Evolutionary conservation across 1,284 basidiomycete species (phyloP), one percentile per base, ranked within the genome.

Genomic region (Leccinum fuscescens): DNA sequence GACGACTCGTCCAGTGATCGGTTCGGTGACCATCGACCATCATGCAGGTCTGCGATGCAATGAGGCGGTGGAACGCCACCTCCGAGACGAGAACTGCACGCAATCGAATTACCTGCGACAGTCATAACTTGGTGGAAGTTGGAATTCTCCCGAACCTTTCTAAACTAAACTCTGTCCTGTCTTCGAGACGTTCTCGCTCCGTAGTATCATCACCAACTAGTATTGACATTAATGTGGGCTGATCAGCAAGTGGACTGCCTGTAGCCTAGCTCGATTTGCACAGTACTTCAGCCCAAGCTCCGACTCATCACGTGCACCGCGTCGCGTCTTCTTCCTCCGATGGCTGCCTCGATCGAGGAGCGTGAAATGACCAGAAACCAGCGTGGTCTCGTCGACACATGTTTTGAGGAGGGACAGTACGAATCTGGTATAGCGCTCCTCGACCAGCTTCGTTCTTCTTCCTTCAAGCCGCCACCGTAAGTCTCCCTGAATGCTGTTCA

Each of bases 401-500:
- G 84, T 62, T 83, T 91, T 42, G 89, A 91, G 65, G 89, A 91
- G 69, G 84, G 84, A 17, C 86, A 90, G 63, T 89, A 87, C 64
- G 82, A 87, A 63, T 77, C 82, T 7, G 89, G 84, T 1, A 85
- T 89, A 27, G 73, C 78, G 9, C 71, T 82, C 17, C 78, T 91
- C 0, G 82, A 84, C 61, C 83, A 86, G 59, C 72, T 90, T 5
- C 82, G 85, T 56, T 82, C 82, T 3, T 68, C 79, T n/a, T 74
- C 77, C 22, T 79, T 78, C 70, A 82, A 71, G 55, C 87, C 86
- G 9, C 78, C 81, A 3, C 66, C 75, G 87, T 87, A 69, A 70
- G 86, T 75, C 64, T 58, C 27, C 51, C 42, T 53, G 44, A 29
- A 54, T 62, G 52, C 52, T 64, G 39, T 64, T 29, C 17, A 31